These are phyloP conservation scores for Dipteronia dyeriana DNA, from an alignment of 345 rosid genomes.

Conservation along the genomic window DNA sequence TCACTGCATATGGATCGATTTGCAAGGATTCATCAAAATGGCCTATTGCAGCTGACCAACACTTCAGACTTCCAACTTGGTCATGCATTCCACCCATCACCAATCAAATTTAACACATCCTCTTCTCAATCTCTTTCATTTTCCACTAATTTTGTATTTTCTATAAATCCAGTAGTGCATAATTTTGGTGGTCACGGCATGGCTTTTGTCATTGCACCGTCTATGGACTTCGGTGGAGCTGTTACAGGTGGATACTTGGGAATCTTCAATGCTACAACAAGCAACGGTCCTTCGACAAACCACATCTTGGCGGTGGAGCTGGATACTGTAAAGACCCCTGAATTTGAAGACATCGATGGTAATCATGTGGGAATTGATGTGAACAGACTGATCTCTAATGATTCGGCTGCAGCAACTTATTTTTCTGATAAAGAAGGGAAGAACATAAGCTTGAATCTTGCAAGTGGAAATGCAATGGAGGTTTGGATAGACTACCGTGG, in stretches of 20 bases:
- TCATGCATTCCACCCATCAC: too few species aligned
- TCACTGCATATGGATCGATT: too few species aligned
- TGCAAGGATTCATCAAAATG: too few species aligned
- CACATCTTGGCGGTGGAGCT: conserved; percentile 54
- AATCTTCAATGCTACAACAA: conserved; percentile 41
- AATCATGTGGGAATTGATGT: conserved; percentile 67
- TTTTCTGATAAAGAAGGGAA: conserved; percentile 22
- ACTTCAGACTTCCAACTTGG: too few species aligned
- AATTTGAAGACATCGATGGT: conserved; percentile 43
- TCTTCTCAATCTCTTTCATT: too few species aligned
- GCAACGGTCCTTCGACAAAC: conserved; percentile 36
- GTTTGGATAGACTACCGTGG: conserved; percentile 62
- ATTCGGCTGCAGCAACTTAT: conserved; percentile 40
- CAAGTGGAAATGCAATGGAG: not conserved
- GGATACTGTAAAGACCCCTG: conserved; percentile 42
- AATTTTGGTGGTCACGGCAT: conserved; percentile 36
- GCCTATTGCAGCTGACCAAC: too few species aligned
- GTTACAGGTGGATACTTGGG: conserved; percentile 36
- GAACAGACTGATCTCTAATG: conserved; percentile 38
- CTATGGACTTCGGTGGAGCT: conserved; percentile 24
- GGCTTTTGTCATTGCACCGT: conserved; percentile 39
- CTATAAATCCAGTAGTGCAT: too few species aligned
- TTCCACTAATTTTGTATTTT: too few species aligned
- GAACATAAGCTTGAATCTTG: conserved; percentile 22
- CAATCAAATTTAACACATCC: too few species aligned